Conservation (phyloP, 1,284 basidiomycete genomes). For the Ganoderma meredithae region DNA sequence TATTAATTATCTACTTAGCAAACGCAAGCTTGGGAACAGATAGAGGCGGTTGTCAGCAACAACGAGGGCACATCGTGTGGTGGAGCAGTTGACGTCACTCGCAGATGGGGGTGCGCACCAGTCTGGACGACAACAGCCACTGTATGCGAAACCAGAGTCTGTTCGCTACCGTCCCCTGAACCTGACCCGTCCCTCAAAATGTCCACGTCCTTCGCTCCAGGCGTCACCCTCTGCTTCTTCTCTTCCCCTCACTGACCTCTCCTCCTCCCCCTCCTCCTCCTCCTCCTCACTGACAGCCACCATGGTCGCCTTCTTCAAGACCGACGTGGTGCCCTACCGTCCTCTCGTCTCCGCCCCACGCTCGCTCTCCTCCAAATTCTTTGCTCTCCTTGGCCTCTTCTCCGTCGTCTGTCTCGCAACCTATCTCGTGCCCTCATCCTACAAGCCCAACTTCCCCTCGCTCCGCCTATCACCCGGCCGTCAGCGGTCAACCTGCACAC, state of each 20-base stretch:
- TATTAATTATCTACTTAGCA: too few species aligned
- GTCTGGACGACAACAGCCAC: background rate
- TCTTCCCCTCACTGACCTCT: background rate
- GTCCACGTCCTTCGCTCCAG: background rate
- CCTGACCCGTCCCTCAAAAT: background rate
- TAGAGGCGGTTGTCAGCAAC: constrained; percentile 12
- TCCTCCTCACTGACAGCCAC: constrained; percentile 5
- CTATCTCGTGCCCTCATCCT: constrained; percentile 26
- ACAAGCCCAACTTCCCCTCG: constrained; percentile 21
- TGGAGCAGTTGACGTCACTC: constrained; percentile 19
- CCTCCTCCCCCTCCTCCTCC: constrained; percentile 2
- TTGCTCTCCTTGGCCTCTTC: constrained; percentile 28
- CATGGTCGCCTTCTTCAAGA: constrained; percentile 32
- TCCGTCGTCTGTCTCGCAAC: constrained; percentile 28
- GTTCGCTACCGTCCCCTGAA: constrained; percentile 1
- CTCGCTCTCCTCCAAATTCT: constrained; percentile 26
- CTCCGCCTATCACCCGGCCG: constrained; percentile 17
- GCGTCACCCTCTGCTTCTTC: background rate
- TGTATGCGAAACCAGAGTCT: background rate
- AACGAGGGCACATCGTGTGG: constrained; percentile 16
- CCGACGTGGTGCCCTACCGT: constrained; percentile 23
- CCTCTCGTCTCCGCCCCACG: constrained; percentile 27
- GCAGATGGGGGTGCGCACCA: constrained; percentile 12
- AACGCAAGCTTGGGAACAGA: background rate
- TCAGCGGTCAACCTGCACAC: constrained; percentile 45